Evolutionary conservation across 148 eudicot species (phyloP), one percentile per base, ranked within the genome.

Genomic region (Rhododendron vialii): DNA sequence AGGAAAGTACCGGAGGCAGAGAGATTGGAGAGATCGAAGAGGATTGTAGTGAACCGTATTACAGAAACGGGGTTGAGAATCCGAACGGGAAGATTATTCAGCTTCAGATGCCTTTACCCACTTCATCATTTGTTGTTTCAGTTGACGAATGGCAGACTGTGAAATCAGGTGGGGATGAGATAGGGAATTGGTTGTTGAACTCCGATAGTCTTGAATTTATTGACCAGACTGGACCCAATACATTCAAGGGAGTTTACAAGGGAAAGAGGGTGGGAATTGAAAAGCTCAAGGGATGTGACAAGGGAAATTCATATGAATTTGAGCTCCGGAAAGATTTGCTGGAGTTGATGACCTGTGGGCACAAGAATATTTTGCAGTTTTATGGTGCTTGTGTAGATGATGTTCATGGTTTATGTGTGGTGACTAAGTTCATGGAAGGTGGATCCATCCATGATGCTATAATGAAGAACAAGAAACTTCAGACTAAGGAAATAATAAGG

Each of bases 111-210:
- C 99, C 99, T 76, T 89, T 96, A 73, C 91, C 98, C 3, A 89
- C 86, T 61, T 92, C 95, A 14, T 90, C 93, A 3, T 84, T 95
- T 84, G 87, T 92, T 22, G 94, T 96, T 22, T 93, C 95, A 0
- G 96, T 96, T 85, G 98, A 95, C 79, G 98, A 95, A 86, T 96
- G 99, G 99, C 99, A 96, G 90, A 96, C 99, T 13, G 92, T 96
- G 43, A 88, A 88, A 85, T 92, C 91, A 38, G 95, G 94, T 20
- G 93, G 89, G 51, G 94, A 90, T 45, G 94, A 90, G 87, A 90
- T 95, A 47, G 93, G 92, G 59, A 91, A 80, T 38, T 95, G 98
- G 98, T 86, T 95, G 87, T 83, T 96, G 88, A 92, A 74, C 86
- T 87, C 91, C 3, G 99, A 96, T 78, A 89, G 85, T 69, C 82